Base-by-base conservation (phyloP, 306 rosid genomes). In the Malus domestica region DNA sequence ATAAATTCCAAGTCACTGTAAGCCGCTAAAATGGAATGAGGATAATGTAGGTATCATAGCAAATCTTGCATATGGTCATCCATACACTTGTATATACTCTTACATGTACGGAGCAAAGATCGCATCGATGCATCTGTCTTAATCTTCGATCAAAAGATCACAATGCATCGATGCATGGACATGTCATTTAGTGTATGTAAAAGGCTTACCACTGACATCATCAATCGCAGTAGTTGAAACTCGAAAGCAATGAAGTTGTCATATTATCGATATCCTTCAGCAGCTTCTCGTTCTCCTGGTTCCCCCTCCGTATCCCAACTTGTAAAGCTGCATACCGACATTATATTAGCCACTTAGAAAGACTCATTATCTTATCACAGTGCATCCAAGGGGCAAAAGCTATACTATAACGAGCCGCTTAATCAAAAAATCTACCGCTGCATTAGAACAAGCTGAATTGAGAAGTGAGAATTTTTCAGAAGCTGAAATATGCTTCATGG, bases 271-370 rank as follows among this genome's bases (percentile, higher is more conserved):
- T 90, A 35, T 90, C 92, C 78, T 84, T 77, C 4, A 87, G 85
- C 82, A 90, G 58, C 79, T 75, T 90, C 78, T 85, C 82, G 62
- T 92, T 90, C 81, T 92, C 90, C 84, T 76, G 72, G 49, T 70
- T 85, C 75, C 68, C 82, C 52, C 81, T 68, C 68, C 63, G 84
- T 74, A 88, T 84, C 70, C 84, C 88, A 22, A 61, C 79, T 76
- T 88, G 88, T 78, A 90, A 80, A 78, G 83, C 90, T 88, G 96
- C 87, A 89, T 52, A 22, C 54, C 67, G 67, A 71, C 38, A 23
- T 23, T 64, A 29, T 15, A 64, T 16, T 14, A 8, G 68, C 8
- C 8, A 15, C 68, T 64, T 29, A 16, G 44, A 64, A 64, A 64
- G 45, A 32, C 33, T 3, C 1, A 27, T 8, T 20, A 4, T 58